These are phyloP conservation scores for Dissophora globulifera DNA, from an alignment of 192 early-diverging fungal species.

Conservation along the genomic window DNA sequence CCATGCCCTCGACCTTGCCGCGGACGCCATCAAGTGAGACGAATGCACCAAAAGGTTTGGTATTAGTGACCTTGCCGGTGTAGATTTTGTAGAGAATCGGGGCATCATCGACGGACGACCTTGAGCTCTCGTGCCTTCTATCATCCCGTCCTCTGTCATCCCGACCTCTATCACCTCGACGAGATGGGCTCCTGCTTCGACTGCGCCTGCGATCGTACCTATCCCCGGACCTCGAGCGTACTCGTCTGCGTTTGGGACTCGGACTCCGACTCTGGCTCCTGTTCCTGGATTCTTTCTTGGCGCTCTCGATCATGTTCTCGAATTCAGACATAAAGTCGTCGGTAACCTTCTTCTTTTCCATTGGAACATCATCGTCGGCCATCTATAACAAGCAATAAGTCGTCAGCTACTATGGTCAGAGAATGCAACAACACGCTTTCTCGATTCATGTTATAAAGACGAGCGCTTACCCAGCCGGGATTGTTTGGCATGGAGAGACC, in stretches of 20 bases:
- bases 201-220: slow-evolving; percentile 24
- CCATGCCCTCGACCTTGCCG: slow-evolving; percentile 86
- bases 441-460: too few relatives aligned
- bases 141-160: too few relatives aligned
- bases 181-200: slow-evolving; percentile 37
- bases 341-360: slow-evolving; percentile 32
- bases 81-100: slow-evolving; percentile 96
- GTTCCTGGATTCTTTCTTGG: slow-evolving; percentile 45
- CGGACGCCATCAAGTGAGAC: slow-evolving; percentile 84
- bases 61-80: slow-evolving; percentile 79
- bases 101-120: slow-evolving; percentile 68
- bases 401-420: too few relatives aligned
- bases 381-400: not conserved
- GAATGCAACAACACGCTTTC: too few relatives aligned
- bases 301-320: slow-evolving; percentile 61
- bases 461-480: slow-evolving; percentile 52
- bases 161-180: slow-evolving; percentile 32
- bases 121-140: slow-evolving; percentile 30
- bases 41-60: slow-evolving; percentile 96
- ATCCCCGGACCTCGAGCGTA: slow-evolving; percentile 36
- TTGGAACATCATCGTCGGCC: slow-evolving; percentile 14
- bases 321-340: slow-evolving; percentile 70
- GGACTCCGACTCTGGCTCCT: slow-evolving; percentile 44
- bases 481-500: slow-evolving; percentile 76
- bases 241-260: slow-evolving; percentile 45